These are phyloP conservation scores for Coccomyxa subellipsoidea DNA, from an alignment of 163 green algal species.

Conservation along the genomic window DNA sequence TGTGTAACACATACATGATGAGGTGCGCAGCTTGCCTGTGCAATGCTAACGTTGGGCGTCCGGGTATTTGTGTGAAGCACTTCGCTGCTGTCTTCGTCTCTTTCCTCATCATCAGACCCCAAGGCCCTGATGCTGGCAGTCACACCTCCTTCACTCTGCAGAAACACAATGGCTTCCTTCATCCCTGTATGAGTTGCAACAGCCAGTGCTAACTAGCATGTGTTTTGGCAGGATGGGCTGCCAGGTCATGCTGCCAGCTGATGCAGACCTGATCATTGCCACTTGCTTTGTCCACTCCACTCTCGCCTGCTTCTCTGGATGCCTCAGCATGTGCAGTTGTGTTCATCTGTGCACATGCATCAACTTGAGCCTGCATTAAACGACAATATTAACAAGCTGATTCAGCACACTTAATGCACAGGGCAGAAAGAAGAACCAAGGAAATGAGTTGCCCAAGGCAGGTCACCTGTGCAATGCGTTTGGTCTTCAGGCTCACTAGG, in stretches of 20 bases:
- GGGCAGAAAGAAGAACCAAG: too few species aligned
- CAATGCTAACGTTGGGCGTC: not conserved
- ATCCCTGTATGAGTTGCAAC: not conserved
- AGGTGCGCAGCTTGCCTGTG: not conserved
- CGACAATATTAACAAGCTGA: too few species aligned
- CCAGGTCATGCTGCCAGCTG: too few species aligned
- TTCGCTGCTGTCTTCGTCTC: not conserved
- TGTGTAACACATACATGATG: not conserved
- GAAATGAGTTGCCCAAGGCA: too few species aligned
- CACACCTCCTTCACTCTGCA: not conserved
- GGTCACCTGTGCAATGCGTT: not conserved
- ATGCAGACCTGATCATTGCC: not conserved
- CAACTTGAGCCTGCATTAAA: too few species aligned
- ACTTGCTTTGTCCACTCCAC: not conserved
- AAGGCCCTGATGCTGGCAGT: not conserved
- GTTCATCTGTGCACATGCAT: not conserved
- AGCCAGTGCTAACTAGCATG: not conserved
- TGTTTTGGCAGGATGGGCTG: too few species aligned
- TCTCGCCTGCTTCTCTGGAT: not conserved
- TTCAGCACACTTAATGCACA: too few species aligned
- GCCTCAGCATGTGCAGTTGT: not conserved
- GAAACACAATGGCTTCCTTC: not conserved
- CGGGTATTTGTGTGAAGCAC: not conserved
- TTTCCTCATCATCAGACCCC: not conserved
- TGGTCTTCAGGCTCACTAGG: not conserved